phyloP scores from a whole-genome alignment of 305 asterid genomes.

The Solanum aculeatissimum region DNA sequence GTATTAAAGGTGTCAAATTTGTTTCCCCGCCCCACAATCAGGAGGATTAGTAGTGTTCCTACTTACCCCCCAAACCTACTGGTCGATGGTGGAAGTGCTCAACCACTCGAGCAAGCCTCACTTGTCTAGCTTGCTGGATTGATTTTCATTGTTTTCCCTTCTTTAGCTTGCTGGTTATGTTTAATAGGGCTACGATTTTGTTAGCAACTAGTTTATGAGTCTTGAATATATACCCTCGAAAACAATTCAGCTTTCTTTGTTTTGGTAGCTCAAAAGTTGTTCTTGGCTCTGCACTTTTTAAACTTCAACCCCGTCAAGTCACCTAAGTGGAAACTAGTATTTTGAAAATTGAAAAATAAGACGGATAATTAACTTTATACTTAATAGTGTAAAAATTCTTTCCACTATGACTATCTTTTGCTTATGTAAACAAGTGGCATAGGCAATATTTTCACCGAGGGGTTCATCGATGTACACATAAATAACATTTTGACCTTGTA shows the following conservation, averaged over 20 bases:
- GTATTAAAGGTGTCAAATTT: not conserved
- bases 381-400: not conserved
- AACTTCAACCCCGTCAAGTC: not conserved
- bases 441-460: not conserved
- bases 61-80: no score
- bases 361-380: not conserved
- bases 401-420: not conserved
- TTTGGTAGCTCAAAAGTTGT: not conserved
- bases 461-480: not conserved
- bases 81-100: no score
- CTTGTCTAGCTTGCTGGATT: no score
- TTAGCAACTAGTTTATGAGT: not conserved
- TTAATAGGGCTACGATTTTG: no score
- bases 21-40: no score
- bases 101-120: no score
- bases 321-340: not conserved
- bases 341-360: not conserved
- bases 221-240: not conserved
- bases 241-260: not conserved
- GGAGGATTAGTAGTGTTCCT: no score
- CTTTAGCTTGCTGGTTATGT: not conserved
- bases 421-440: not conserved
- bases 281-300: not conserved
- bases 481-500: no score
- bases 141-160: not conserved